phyloP scores from a whole-genome alignment of 352 stramenopile species.

The Pythium dissimile region DNA sequence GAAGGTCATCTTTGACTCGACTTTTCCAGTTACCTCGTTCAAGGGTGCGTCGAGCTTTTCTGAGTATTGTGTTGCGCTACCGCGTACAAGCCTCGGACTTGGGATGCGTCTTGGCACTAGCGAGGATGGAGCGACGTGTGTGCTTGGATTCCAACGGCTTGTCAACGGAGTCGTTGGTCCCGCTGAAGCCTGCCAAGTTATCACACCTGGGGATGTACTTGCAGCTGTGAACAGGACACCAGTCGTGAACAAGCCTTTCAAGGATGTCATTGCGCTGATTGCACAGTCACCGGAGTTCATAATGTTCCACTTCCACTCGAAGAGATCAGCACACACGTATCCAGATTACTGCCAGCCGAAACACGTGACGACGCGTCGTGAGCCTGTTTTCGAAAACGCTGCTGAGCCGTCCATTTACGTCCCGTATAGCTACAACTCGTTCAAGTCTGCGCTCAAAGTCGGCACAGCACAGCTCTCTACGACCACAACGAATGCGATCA shows the following conservation, averaged over 20 bases:
- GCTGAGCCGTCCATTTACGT: constrained; percentile 49
- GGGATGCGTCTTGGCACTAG: constrained; percentile 78
- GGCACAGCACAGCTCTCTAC: constrained; percentile 18
- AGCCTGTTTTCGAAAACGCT: constrained; percentile 34
- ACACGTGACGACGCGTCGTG: constrained; percentile 43
- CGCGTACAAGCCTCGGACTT: constrained; percentile 63
- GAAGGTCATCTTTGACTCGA: constrained; percentile 47
- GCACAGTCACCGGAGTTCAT: constrained; percentile 55
- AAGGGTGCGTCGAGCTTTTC: constrained; percentile 47
- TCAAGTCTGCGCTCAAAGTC: constrained; percentile 61
- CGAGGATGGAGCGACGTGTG: constrained; percentile 51
- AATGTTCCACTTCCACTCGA: constrained; percentile 82
- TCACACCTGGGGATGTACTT: constrained; percentile 66
- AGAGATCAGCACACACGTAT: constrained; percentile 56
- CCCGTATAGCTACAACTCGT: constrained; percentile 68
- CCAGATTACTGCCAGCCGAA: constrained; percentile 62
- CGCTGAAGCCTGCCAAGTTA: constrained; percentile 70
- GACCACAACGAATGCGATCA: constrained; percentile 23
- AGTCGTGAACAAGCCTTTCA: constrained; percentile 59
- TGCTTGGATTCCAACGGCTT: constrained; percentile 82
- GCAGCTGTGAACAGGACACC: constrained; percentile 74
- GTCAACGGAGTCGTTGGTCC: constrained; percentile 70
- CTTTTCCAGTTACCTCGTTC: constrained; percentile 50
- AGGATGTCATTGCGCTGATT: constrained; percentile 77
- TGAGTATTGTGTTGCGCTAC: constrained; percentile 72